Conservation (phyloP, 495 filamentous ascomycete genomes). For the Tetracladium marchalianum region DNA sequence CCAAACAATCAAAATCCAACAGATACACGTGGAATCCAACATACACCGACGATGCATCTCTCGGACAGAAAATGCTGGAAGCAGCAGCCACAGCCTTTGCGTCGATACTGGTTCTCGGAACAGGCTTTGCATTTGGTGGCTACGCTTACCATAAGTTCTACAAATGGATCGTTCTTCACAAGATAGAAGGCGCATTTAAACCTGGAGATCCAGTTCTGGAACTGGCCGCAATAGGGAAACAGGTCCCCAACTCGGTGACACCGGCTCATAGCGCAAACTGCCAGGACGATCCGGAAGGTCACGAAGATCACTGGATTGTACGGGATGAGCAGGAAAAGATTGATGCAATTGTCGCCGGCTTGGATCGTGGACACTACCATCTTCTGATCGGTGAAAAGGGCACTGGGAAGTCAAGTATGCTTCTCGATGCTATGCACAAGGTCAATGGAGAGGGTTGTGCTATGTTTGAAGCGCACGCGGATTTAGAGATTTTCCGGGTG, state of each 20-base stretch:
- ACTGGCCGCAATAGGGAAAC: conserved; percentile 63
- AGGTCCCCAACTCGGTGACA: conserved; percentile 23
- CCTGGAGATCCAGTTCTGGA: conserved; percentile 88
- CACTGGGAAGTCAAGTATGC: conserved; percentile 91
- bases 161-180: conserved; percentile 76
- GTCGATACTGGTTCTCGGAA: conserved; percentile 74
- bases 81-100: conserved; percentile 76
- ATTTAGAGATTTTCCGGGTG: conserved; percentile 90
- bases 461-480: conserved; percentile 93
- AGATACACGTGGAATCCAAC: no score
- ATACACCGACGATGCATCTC: no score
- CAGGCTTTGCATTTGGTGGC: conserved; percentile 58
- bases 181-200: conserved; percentile 89
- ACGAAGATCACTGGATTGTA: conserved; percentile 70
- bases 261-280: conserved; percentile 1
- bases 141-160: conserved; percentile 84
- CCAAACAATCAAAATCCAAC: no score
- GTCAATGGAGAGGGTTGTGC: conserved; percentile 75
- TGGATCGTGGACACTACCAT: conserved; percentile 69
- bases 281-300: conserved; percentile 37
- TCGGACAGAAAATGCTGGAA: conserved; percentile 71
- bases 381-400: conserved; percentile 94
- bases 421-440: conserved; percentile 88
- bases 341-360: conserved; percentile 66
- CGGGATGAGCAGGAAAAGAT: conserved; percentile 73